Conservation (phyloP, 1,139 yeast genomes). For the Zygotorulaspora mrakii region DNA sequence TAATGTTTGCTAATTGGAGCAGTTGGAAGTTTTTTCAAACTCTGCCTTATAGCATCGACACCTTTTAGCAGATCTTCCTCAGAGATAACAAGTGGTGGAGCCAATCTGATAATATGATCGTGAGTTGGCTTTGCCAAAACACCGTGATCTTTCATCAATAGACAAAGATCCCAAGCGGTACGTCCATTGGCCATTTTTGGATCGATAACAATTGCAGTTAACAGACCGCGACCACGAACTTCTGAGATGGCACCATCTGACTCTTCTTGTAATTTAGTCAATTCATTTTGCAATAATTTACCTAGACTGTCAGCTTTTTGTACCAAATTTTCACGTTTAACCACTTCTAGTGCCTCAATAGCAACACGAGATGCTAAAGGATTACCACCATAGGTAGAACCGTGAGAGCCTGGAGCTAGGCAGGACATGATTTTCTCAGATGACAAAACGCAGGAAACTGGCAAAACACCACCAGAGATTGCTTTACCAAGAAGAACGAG, state of each 20-base stretch:
- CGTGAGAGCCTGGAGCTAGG: conserved; percentile 94
- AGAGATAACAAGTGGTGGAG: conserved; percentile 91
- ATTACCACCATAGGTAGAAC: conserved; percentile 97
- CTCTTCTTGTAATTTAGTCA: conserved; percentile 55
- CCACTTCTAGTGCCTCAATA: conserved; percentile 88
- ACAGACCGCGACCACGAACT: conserved; percentile 88
- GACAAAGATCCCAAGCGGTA: conserved; percentile 94
- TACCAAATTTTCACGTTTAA: conserved; percentile 79
- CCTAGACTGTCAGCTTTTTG: conserved; percentile 77
- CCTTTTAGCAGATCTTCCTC: conserved; percentile 84
- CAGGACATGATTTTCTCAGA: conserved; percentile 86
- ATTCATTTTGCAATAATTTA: conserved; percentile 60
- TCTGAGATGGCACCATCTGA: conserved; percentile 76
- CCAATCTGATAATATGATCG: conserved; percentile 89
- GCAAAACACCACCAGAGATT: conserved; percentile 89
- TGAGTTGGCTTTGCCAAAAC: conserved; percentile 96
- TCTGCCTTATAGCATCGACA: conserved; percentile 62
- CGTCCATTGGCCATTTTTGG: conserved; percentile 79
- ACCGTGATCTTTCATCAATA: conserved; percentile 83
- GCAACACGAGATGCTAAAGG: conserved; percentile 94
- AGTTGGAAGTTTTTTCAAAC: conserved; percentile 45
- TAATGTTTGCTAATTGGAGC: conserved; percentile 10
- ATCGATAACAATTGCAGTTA: conserved; percentile 90
- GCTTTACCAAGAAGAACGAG: conserved; percentile 89
- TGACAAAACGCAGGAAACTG: conserved; percentile 87